These are phyloP conservation scores for Astragalus glycyphyllos DNA, from an alignment of 306 rosid species.

Conservation along the genomic window DNA sequence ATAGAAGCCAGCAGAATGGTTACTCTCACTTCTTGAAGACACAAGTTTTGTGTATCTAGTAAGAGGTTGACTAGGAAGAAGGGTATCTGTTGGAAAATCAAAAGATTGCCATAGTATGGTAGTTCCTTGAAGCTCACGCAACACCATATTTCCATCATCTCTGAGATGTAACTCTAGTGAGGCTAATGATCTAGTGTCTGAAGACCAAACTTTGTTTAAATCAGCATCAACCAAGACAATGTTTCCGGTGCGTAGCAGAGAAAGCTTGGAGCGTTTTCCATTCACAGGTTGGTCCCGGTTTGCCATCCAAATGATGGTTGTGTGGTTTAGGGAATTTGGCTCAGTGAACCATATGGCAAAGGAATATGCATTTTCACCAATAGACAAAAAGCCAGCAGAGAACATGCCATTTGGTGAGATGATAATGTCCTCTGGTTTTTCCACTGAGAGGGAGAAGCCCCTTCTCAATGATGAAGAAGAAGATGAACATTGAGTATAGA, in stretches of 20 bases:
- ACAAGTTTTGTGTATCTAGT: slow-evolving; percentile 45
- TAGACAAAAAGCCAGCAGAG: slow-evolving; percentile 32
- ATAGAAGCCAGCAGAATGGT: slow-evolving; percentile 44
- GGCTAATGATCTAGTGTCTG: slow-evolving; percentile 27
- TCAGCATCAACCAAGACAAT: slow-evolving; percentile 46
- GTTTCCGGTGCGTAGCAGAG: slow-evolving; percentile 37
- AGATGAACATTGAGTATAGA: not conserved
- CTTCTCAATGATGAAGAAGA: slow-evolving; percentile 13
- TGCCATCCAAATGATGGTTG: slow-evolving; percentile 54
- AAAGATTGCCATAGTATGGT: slow-evolving; percentile 52
- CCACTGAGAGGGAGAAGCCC: slow-evolving; percentile 39
- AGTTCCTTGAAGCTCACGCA: not conserved
- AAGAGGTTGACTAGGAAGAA: slow-evolving; percentile 51
- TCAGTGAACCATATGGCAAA: slow-evolving; percentile 39
- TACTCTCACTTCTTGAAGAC: slow-evolving; percentile 42
- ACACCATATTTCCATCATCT: slow-evolving; percentile 52
- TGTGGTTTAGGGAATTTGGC: not conserved
- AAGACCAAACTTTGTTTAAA: slow-evolving; percentile 34
- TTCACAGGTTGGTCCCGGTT: slow-evolving; percentile 55
- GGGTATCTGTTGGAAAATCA: slow-evolving; percentile 50
- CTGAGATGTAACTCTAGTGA: slow-evolving; percentile 20
- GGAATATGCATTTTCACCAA: slow-evolving; percentile 25
- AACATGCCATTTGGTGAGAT: slow-evolving; percentile 28
- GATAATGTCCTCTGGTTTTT: slow-evolving; percentile 26
- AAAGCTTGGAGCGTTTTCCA: slow-evolving; percentile 47